Evolutionary conservation across 2,329 filamentous ascomycete species (phyloP).

Genomic region (Botrytis aclada): DNA sequence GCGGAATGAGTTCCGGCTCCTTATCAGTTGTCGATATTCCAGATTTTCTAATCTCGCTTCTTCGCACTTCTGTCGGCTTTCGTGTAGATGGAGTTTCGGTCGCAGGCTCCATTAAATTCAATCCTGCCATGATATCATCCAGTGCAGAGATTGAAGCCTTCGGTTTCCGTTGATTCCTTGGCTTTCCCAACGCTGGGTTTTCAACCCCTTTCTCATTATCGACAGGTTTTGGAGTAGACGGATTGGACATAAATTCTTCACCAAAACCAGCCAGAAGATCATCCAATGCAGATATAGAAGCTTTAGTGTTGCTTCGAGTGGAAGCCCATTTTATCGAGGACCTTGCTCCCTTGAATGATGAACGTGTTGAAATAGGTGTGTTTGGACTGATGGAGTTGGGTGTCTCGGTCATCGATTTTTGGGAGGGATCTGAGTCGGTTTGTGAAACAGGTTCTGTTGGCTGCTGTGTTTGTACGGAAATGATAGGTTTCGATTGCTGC

Average conservation of each 20-base stretch:
- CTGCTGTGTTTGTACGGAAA: background rate
- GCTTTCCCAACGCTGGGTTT: background rate
- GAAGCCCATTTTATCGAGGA: background rate
- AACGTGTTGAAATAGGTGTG: background rate
- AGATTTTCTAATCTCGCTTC: background rate
- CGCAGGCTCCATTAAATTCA: background rate
- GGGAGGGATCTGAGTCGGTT: background rate
- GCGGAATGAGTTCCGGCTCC: background rate
- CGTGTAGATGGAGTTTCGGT: background rate
- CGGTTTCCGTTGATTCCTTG: background rate
- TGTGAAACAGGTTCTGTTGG: background rate
- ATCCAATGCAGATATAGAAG: conserved; percentile 19
- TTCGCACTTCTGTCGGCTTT: background rate
- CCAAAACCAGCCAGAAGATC: conserved; percentile 19
- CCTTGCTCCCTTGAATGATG: background rate
- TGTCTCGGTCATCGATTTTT: background rate
- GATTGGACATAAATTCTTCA: background rate
- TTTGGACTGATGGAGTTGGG: background rate
- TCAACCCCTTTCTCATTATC: conserved; percentile 10
- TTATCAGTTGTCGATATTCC: background rate
- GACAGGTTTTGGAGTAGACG: background rate
- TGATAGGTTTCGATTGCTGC: background rate
- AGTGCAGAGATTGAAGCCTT: conserved; percentile 12
- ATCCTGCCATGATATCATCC: conserved; percentile 20
- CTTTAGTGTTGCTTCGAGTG: background rate